These are phyloP conservation scores for Aphanomyces stellatus DNA, from an alignment of 352 stramenopile species.

Conservation along the genomic window DNA sequence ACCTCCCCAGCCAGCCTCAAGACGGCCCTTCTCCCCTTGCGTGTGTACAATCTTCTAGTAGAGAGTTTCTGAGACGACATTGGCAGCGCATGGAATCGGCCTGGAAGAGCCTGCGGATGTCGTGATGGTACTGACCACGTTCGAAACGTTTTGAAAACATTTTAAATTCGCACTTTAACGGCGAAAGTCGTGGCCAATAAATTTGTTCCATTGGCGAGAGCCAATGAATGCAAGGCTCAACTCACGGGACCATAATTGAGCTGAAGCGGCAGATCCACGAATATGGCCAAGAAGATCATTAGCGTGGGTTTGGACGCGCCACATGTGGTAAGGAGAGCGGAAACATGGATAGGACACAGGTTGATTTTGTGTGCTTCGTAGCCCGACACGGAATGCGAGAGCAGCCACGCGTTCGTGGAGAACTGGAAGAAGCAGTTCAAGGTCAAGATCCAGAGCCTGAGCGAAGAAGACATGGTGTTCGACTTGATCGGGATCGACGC, in stretches of 20 bases:
- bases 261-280: background rate
- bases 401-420: slow-evolving; percentile 70
- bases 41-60: no score
- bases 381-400: slow-evolving; percentile 63
- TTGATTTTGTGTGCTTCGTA: slow-evolving; percentile 27
- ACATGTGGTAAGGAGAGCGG: slow-evolving; percentile 64
- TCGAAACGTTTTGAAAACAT: slow-evolving; percentile 3
- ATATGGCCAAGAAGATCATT: slow-evolving; percentile 66
- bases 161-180: background rate
- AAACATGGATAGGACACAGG: no score
- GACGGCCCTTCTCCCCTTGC: no score
- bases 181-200: background rate
- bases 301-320: slow-evolving; percentile 63
- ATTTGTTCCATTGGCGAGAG: slow-evolving; percentile 11
- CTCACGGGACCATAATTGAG: no score
- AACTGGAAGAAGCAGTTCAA: slow-evolving; percentile 78
- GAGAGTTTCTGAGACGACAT: no score
- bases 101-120: no score
- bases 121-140: no score
- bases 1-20: no score
- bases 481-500: slow-evolving; percentile 88
- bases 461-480: slow-evolving; percentile 86
- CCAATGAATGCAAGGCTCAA: slow-evolving; percentile 1
- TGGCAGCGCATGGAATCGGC: no score
- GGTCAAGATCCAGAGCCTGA: slow-evolving; percentile 76